Base-by-base conservation (phyloP, 768 basidiomycete genomes). In the Leccinellum albellum region DNA sequence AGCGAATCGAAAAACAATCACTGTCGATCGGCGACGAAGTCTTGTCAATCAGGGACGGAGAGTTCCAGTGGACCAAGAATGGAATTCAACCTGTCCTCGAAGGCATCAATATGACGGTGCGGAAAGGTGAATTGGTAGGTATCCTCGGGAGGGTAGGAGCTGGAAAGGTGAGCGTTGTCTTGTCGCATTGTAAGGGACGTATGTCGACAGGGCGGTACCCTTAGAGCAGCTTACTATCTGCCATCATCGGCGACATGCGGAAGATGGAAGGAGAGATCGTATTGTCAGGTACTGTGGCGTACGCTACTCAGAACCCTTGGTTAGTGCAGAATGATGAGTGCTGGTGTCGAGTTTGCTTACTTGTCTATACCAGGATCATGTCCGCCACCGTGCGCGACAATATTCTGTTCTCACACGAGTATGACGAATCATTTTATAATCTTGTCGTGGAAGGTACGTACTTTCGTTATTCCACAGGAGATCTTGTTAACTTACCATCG, bases 231-330 rank as follows among this genome's bases (percentile, higher is more conserved):
- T 70, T 93, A 24, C 64, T 91, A 42, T 86, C 87, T 2, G 89
- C 91, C 0, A 85, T 94, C 54, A 85, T 94, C 42, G 94, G 94
- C 2, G 92, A 94, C 57, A 94, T 96, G 92, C 80, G 75, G 15
- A 82, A 87, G 51, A 74, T 73, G 3, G 87, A 91, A 32, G 96
- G 96, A 1, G 78, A 83, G 20, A 83, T 96, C 1, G 74, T 76
- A 0, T 63, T 97, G 2, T 79, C 76, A 29, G 92, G 93, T 0
- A 84, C 75, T 13, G 73, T 95, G 21, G 83, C 94, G 0, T 95
- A 94, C 70, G 92, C 91, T 9, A 83, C 88, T 29, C 94, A 97
- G 68, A 88, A 86, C 66, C 88, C 93, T 32, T 96, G 93, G 89
- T 88, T 63, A 15, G 80, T 58, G 20, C 12, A 7, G 28, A 35